These are phyloP conservation scores for Phalaenopsis aphrodite DNA, from an alignment of 106 monocot species.

Conservation along the genomic window DNA sequence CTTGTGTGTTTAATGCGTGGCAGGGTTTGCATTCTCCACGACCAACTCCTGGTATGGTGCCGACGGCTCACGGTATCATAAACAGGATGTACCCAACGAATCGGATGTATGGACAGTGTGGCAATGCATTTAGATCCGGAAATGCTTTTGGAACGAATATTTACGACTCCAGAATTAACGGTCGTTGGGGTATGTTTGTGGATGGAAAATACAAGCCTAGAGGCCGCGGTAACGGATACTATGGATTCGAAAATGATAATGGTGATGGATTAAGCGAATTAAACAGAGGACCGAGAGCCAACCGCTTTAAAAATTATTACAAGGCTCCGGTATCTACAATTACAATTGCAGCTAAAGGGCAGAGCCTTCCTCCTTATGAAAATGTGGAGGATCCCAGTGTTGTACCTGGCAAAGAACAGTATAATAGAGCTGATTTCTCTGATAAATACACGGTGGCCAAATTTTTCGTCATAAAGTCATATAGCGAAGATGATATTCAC, in stretches of 20 bases:
- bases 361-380: constrained; percentile 22
- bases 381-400: constrained; percentile 28
- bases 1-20: background rate
- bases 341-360: constrained; percentile 20
- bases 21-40: constrained; percentile 36
- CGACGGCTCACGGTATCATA: constrained; percentile 22
- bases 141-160: constrained; percentile 20
- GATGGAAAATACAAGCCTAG: constrained; percentile 50
- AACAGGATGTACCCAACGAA: constrained; percentile 46
- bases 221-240: constrained; percentile 45
- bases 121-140: constrained; percentile 23
- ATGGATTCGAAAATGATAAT: constrained; percentile 50
- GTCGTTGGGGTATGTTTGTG: constrained; percentile 15
- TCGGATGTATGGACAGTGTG: constrained; percentile 41
- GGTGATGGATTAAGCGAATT: constrained; percentile 57
- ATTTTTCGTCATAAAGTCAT: constrained; percentile 81
- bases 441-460: constrained; percentile 54
- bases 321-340: constrained; percentile 20
- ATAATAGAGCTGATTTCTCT: constrained; percentile 54
- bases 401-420: constrained; percentile 43
- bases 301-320: constrained; percentile 27
- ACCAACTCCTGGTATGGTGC: constrained; percentile 22
- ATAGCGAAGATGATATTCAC: constrained; percentile 86
- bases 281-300: constrained; percentile 70
- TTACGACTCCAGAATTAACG: constrained; percentile 38